phyloP scores from a whole-genome alignment of 768 basidiomycete genomes.

The Galerina sulciceps region DNA sequence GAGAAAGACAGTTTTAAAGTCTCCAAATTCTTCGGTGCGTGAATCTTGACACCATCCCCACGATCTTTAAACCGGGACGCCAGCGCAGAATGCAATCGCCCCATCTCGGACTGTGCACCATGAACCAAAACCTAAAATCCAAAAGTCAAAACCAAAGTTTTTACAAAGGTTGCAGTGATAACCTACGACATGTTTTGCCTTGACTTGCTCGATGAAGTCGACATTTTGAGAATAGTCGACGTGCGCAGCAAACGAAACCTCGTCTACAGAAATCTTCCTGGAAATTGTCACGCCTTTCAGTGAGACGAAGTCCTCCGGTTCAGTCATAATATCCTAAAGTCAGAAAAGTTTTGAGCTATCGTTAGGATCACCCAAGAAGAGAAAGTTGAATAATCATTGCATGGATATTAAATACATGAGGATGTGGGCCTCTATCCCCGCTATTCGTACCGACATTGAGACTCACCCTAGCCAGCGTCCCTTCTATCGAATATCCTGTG shows the following conservation, averaged over 20 bases:
- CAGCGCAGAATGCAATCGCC: constrained; percentile 86
- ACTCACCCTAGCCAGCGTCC: constrained; percentile 98
- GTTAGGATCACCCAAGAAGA: constrained; percentile 19
- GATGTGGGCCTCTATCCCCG: constrained; percentile 27
- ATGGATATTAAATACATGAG: constrained; percentile 47
- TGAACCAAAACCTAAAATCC: constrained; percentile 83
- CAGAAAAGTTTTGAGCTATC: constrained; percentile 21
- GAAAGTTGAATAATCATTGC: constrained; percentile 45
- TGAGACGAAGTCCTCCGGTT: constrained; percentile 89
- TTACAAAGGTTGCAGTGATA: not conserved
- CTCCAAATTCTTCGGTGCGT: constrained; percentile 94
- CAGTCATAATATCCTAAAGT: constrained; percentile 88
- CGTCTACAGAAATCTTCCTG: constrained; percentile 91
- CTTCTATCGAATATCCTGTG: constrained; percentile 97
- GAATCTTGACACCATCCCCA: constrained; percentile 96
- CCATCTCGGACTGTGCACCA: constrained; percentile 96
- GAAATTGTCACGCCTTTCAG: constrained; percentile 84
- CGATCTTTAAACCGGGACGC: constrained; percentile 88
- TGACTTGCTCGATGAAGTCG: constrained; percentile 93
- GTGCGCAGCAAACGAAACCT: constrained; percentile 97
- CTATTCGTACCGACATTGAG: constrained; percentile 24
- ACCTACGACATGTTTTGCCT: constrained; percentile 89
- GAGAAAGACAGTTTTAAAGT: constrained; percentile 89
- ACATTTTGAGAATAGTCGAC: constrained; percentile 98
- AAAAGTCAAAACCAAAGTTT: not conserved